Conservation (phyloP, 208 protist species). For the Plasmodiophora brassicae region DNA sequence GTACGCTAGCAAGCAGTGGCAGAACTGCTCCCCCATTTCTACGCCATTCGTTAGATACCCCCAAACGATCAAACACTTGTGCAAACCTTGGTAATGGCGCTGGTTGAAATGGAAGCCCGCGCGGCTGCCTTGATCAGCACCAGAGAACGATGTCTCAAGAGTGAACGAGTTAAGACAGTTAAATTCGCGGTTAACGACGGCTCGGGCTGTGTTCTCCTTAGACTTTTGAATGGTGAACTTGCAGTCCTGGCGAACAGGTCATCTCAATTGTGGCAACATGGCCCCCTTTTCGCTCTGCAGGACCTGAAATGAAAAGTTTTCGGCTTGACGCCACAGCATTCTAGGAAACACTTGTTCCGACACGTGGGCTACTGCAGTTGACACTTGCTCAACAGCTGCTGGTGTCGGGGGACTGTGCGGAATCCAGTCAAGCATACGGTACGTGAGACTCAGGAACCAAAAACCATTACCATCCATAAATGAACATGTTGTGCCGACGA, state of each 20-base stretch:
- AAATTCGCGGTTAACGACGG: neutral
- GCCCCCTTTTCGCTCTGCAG: neutral
- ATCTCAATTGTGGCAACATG: neutral
- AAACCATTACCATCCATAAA: neutral
- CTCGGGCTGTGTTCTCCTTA: neutral
- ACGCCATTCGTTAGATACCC: neutral
- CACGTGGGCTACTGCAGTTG: no score
- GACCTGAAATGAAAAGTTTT: neutral
- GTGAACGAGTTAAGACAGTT: neutral
- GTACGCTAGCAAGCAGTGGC: neutral
- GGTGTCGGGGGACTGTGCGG: neutral
- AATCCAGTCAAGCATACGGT: neutral
- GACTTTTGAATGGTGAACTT: neutral
- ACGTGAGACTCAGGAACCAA: neutral
- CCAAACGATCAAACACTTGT: neutral
- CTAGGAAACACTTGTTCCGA: neutral
- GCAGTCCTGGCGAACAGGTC: neutral
- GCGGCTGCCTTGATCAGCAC: neutral
- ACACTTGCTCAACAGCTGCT: neutral
- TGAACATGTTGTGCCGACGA: neutral
- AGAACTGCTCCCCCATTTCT: neutral
- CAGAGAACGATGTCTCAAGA: neutral
- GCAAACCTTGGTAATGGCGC: neutral
- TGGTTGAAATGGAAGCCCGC: neutral
- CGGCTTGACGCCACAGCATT: neutral